These are phyloP conservation scores for Urochloa ruziziensis DNA, from an alignment of 176 grass and related monocot species.

Conservation along the genomic window DNA sequence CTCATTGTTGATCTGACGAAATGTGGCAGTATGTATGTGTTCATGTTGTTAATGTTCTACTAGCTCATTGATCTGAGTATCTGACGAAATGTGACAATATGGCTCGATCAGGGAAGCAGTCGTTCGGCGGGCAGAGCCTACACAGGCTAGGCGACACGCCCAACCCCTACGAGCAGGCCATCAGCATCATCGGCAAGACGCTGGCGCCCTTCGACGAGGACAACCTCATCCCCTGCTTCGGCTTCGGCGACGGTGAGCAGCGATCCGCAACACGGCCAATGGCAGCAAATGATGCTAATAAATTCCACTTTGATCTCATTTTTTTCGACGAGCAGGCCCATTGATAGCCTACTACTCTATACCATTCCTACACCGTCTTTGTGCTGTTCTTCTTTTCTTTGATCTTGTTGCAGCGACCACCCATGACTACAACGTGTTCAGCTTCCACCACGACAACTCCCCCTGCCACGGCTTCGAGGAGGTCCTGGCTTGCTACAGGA, in stretches of 20 bases:
- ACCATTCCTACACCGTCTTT: too few species aligned
- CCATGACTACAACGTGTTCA: constrained; percentile 79
- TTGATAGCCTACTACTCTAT: neutral
- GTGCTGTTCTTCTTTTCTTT: neutral
- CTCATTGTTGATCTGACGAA: too few species aligned
- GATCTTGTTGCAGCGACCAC: constrained; percentile 53
- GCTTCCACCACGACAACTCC: constrained; percentile 66
- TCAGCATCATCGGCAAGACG: constrained; percentile 81
- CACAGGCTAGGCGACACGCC: constrained; percentile 47
- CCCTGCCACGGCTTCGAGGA: constrained; percentile 95
- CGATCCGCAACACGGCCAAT: neutral
- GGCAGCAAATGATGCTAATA: neutral
- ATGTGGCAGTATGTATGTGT: too few species aligned
- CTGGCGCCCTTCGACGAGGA: constrained; percentile 92
- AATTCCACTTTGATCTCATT: neutral
- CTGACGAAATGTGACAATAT: neutral
- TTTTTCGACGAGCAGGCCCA: neutral
- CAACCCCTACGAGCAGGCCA: constrained; percentile 92
- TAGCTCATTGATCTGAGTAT: neutral
- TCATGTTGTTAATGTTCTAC: neutral
- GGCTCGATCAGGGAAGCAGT: constrained; percentile 51
- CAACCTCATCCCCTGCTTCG: constrained; percentile 90
- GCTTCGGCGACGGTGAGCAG: constrained; percentile 80
- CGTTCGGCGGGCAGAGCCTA: constrained; percentile 80
- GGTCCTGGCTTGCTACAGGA: constrained; percentile 76